A percentile compares a stretch with the other conserved stretches of the same genome.
Conservation (phyloP, 2,329 filamentous ascomycete species). For the Fusarium mundagurra region DNA sequence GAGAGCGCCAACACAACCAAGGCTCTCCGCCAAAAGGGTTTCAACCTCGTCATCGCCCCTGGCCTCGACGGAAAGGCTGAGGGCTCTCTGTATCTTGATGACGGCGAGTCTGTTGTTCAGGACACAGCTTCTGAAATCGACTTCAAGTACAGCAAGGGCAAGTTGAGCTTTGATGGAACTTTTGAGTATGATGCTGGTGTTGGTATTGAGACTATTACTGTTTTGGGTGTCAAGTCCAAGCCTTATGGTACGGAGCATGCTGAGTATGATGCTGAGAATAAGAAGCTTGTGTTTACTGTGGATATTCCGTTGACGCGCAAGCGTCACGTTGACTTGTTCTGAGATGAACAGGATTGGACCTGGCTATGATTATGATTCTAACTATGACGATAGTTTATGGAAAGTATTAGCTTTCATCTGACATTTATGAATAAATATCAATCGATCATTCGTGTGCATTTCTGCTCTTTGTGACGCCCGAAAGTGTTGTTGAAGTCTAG, state of each 20-base stretch:
- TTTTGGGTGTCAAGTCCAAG: constrained; percentile 52
- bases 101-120: constrained; percentile 74
- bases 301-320: constrained; percentile 36
- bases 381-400: too few species aligned
- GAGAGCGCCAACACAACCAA: constrained; percentile 69
- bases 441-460: not conserved
- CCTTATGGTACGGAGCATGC: constrained; percentile 21
- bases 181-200: constrained; percentile 63
- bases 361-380: not conserved
- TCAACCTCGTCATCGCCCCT: constrained; percentile 74
- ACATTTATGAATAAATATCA: not conserved
- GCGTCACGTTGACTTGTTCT: constrained; percentile 7
- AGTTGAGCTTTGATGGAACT: constrained; percentile 59
- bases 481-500: not conserved
- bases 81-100: constrained; percentile 78
- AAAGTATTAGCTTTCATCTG: not conserved
- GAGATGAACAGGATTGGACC: fast-evolving
- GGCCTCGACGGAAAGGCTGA: constrained; percentile 68
- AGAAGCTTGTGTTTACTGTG: constrained; percentile 34
- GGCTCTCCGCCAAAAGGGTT: constrained; percentile 69
- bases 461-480: not conserved
- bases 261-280: constrained; percentile 36
- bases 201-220: constrained; percentile 57
- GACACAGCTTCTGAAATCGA: constrained; percentile 62
- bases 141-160: constrained; percentile 67